Base-by-base conservation (phyloP, 176 grass and related monocot genomes). In the Elymus sibiricus region DNA sequence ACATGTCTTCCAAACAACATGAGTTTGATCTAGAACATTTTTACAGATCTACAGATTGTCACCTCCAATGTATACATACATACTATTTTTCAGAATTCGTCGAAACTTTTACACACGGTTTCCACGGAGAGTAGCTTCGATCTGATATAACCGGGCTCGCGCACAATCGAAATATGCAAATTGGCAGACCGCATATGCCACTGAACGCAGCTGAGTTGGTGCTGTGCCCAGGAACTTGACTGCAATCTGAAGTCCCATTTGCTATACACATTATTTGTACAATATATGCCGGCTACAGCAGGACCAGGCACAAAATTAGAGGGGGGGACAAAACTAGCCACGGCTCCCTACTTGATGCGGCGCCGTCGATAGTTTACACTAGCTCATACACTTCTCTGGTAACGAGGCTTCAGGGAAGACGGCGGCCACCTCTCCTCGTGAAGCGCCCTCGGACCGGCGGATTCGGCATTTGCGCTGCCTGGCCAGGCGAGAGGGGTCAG, bases 301-400 rank as follows among this genome's bases (percentile, higher is more conserved):
- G 76, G 73, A 83, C 71, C 83, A 84, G 43, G 69, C 79, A 60
- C 76, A 80, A 80, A 87, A 87, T 87, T 81, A 91, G 80, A 74
- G 2, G 9, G 0, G 5, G 8, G 0, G 4, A 26, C 7, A 55
- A 26, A 84, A 85, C 84, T 82, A 90, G 27, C 73, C 55, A 80
- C 32, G 39, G 79, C 70, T 70, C 58, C 84, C 88, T 92, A 88
- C 13, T 55, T 63, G 66, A 32, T 59, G n/a, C 84, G 19, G 70
- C 11, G 76, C 69, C 56, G 27, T 83, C 34, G 86, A 85, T 77
- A 70, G 78, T 85, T 87, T 68, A 81, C 56, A 71, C 66, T 49
- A 78, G 61, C 53, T 93, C 88, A 99, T 90, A 92, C 13, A 49
- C 92, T 91, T 88, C 89, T 92, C 65, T 99, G 97, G 61, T 94